phyloP scores from a whole-genome alignment of 75 land plant species.

The Picea glauca region DNA sequence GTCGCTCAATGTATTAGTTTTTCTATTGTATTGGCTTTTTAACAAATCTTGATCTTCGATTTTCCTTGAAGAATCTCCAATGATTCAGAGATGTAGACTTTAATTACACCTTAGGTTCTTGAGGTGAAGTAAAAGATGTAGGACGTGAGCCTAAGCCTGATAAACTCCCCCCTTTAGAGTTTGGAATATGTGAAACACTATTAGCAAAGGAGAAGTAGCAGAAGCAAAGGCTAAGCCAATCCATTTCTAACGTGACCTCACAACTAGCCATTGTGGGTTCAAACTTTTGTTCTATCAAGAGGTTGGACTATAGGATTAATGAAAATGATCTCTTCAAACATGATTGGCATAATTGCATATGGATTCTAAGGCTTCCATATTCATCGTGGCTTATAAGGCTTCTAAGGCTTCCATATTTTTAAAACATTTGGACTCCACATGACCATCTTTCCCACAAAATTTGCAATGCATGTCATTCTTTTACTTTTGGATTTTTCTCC shows the following conservation, averaged over 20 bases:
- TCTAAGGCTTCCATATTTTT: too few species aligned
- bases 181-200: not conserved
- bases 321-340: slow-evolving; percentile 77
- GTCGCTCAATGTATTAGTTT: too few species aligned
- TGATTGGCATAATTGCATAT: slow-evolving; percentile 73
- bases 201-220: not conserved
- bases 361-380: slow-evolving; percentile 61
- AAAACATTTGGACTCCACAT: too few species aligned
- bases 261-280: slow-evolving; percentile 74
- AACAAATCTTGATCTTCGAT: too few species aligned
- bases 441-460: too few species aligned
- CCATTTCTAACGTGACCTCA: slow-evolving; percentile 35
- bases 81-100: too few species aligned
- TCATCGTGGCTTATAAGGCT: slow-evolving; percentile 15
- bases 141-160: not conserved
- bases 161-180: not conserved
- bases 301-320: slow-evolving; percentile 77
- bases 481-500: too few species aligned
- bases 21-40: too few species aligned
- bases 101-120: too few species aligned
- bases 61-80: too few species aligned
- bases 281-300: slow-evolving; percentile 65
- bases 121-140: too few species aligned
- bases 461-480: too few species aligned
- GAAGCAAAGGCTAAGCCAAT: not conserved